phyloP scores from a whole-genome alignment of 108 stramenopile species.

The Skeletonema marinoi region DNA sequence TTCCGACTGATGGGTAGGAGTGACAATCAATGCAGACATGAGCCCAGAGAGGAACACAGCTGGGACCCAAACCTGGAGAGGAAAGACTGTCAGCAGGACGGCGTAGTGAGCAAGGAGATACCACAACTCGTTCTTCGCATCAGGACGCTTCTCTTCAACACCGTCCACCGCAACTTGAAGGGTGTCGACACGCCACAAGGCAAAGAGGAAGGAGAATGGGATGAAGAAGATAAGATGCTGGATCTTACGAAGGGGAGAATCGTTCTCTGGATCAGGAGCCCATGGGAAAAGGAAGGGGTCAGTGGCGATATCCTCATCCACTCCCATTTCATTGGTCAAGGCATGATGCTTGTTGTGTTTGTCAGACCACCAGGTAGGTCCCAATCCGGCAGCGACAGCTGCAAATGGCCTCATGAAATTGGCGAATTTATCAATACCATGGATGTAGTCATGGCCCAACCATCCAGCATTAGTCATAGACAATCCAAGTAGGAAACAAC shows the following conservation, averaged over 20 bases:
- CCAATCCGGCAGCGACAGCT: slow-evolving; percentile 74
- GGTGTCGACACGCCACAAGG: slow-evolving; percentile 89
- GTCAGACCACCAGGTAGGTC: slow-evolving; percentile 86
- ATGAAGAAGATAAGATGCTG: slow-evolving; percentile 87
- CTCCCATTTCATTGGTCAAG: slow-evolving; percentile 89
- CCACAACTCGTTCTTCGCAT: slow-evolving; percentile 75
- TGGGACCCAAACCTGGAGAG: slow-evolving; percentile 77
- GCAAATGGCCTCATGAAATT: slow-evolving; percentile 69
- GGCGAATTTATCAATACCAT: slow-evolving; percentile 82
- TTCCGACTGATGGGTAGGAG: slow-evolving; percentile 93
- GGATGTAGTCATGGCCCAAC: slow-evolving; percentile 94
- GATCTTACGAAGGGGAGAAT: slow-evolving; percentile 88
- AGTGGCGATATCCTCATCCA: slow-evolving; percentile 93
- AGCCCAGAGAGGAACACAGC: slow-evolving; percentile 88
- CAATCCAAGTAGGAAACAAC: slow-evolving; percentile 58
- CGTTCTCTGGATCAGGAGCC: slow-evolving; percentile 82
- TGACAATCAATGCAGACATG: slow-evolving; percentile 91
- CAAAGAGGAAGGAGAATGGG: slow-evolving; percentile 86
- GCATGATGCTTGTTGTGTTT: slow-evolving; percentile 93
- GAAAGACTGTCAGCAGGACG: slow-evolving; percentile 73
- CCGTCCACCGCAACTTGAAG: slow-evolving; percentile 77
- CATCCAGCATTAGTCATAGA: slow-evolving; percentile 91
- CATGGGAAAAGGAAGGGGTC: slow-evolving; percentile 90
- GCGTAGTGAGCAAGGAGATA: slow-evolving; percentile 80
- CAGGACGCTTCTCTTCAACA: slow-evolving; percentile 68